Base-by-base conservation (phyloP, 257 asterid species). In the Cynanchum wilfordii region DNA sequence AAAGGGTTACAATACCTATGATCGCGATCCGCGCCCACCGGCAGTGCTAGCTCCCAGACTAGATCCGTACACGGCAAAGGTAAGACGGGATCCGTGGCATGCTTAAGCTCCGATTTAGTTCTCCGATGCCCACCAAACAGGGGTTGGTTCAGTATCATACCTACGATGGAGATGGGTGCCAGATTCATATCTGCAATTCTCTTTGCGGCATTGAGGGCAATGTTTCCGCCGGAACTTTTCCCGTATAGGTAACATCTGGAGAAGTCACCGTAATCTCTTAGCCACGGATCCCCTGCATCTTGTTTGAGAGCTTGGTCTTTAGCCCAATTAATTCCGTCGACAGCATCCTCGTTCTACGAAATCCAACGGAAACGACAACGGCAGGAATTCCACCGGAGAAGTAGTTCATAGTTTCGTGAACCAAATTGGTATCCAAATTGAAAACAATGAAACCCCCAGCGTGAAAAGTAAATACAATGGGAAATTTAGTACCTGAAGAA, bases 41-140 rank as follows among this genome's bases (percentile, higher is more conserved):
- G 98, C 79, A 94, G 81, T 17, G 97, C 97, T 24, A 91, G 84
- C 79, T 91, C 98, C 99, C 99, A 94, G 0, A 87, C 76, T 33
- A 85, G 66, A 75, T 94, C 99, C 4, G 78, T 79, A 0, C 84
- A 97, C 40, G 97, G 98, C 69, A 94, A 69, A 4, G 98, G 98
- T 16, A 91, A 88, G 71, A n/a, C n/a, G n/a, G n/a, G n/a, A 75
- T 94, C 98, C 0, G 95, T 80, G 2, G 98, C 97, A 2, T 82
- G 77, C 76, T 88, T 91, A 4, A 94, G 68, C 79, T 94, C 99
- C 44, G 97, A 85, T 75, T 65, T 87, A 3, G 95, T 85, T 76
- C 98, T 80, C 78, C 78, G 74, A 69, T 86, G 87, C 4, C 92
- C 88, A 2, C 98, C 96, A 54, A 93, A 87, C 2, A 90, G 65